A percentile compares a stretch with the other conserved stretches of the same genome.
Evolutionary conservation across 768 basidiomycete species (phyloP).

Genomic region (Pleurotus ostreatus): DNA sequence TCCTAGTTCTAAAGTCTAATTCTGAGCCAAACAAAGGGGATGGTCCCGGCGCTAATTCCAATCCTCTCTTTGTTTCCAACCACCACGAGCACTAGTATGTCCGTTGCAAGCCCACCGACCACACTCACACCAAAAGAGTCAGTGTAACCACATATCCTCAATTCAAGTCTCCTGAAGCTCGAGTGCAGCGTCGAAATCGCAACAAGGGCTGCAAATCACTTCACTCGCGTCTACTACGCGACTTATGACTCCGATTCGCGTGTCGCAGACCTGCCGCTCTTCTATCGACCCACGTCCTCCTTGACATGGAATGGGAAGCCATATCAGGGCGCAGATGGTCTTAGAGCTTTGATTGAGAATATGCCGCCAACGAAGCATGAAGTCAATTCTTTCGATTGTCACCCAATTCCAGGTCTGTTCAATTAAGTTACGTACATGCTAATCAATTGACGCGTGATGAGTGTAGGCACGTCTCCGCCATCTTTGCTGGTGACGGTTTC

Average conservation of each 20-base stretch:
- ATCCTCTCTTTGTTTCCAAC: background rate
- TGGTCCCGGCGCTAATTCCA: background rate
- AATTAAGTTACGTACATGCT: too few species aligned
- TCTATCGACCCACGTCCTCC: conserved; percentile 74
- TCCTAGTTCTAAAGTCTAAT: background rate
- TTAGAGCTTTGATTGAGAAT: conserved; percentile 59
- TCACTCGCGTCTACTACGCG: conserved; percentile 77
- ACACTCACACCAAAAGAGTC: conserved; percentile 56
- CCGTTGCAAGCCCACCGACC: conserved; percentile 19
- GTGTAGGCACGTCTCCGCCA: conserved; percentile 71
- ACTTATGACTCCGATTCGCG: conserved; percentile 82
- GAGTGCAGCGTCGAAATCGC: conserved; percentile 74
- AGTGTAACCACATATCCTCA: conserved; percentile 23
- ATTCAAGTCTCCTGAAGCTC: conserved; percentile 16
- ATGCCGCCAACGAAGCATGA: conserved; percentile 85
- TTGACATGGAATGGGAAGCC: conserved; percentile 86
- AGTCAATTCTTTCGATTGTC: conserved; percentile 85
- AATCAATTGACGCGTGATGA: background rate
- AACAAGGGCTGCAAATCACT: conserved; percentile 78
- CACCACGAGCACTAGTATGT: conserved; percentile 10
- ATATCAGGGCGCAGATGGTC: conserved; percentile 66
- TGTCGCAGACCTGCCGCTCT: conserved; percentile 70
- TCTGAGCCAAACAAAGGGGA: background rate
- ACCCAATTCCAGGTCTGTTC: conserved; percentile 77
- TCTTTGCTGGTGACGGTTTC: conserved; percentile 77